Evolutionary conservation across 2,329 filamentous ascomycete genomes (phyloP).

Genomic region (Fusarium protoensiforme): DNA sequence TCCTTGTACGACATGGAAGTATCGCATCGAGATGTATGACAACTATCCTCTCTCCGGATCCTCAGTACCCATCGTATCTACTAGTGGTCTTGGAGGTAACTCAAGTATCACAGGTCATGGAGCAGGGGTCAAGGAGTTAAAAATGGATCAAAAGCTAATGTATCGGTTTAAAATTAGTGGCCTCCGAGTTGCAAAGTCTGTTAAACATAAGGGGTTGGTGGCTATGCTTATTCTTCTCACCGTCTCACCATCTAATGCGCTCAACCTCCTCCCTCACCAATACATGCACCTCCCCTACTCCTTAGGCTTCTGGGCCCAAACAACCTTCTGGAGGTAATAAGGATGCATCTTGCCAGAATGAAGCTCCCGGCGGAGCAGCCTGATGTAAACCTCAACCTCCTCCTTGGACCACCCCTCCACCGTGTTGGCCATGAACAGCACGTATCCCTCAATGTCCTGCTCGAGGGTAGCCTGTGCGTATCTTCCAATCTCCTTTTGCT

Average conservation of each 20-base stretch:
- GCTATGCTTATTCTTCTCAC: not conserved
- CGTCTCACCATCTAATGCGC: not conserved
- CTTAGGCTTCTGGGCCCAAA: constrained; percentile 24
- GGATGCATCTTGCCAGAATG: constrained; percentile 28
- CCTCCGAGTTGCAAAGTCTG: not conserved
- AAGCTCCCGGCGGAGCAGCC: constrained; percentile 32
- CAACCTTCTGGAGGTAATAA: constrained; percentile 26
- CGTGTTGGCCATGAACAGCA: constrained; percentile 31
- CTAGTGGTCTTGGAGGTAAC: not conserved
- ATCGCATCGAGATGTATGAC: not conserved
- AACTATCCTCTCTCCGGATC: not conserved
- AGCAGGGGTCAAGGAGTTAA: not conserved
- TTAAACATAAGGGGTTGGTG: not conserved
- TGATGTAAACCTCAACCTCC: constrained; percentile 33
- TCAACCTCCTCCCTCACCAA: not conserved
- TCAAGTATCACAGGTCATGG: not conserved
- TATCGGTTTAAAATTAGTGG: not conserved
- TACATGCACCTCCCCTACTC: not conserved
- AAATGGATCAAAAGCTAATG: not conserved
- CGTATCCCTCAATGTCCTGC: constrained; percentile 32
- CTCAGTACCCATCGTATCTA: not conserved
- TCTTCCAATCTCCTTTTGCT: constrained; percentile 20
- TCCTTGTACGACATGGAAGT: not conserved
- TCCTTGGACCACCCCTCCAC: constrained; percentile 31
- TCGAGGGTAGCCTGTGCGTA: constrained; percentile 30